Conservation (phyloP, 2,329 filamentous ascomycete species). For the Hirsutella rhossiliensis region DNA sequence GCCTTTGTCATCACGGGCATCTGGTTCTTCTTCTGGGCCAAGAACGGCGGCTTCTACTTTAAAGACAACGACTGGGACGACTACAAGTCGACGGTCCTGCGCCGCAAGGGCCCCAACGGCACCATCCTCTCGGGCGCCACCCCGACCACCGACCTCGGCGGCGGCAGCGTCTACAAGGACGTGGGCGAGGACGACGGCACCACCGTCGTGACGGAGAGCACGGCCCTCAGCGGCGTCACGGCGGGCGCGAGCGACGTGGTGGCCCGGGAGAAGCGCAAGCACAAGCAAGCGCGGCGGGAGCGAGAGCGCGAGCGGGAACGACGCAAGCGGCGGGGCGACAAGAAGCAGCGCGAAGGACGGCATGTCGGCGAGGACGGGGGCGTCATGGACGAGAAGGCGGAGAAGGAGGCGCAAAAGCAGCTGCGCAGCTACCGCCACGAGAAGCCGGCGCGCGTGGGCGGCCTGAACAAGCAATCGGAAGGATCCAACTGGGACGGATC, state of each 20-base stretch:
- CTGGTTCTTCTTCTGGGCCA: conserved; percentile 99
- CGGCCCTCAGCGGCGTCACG: conserved; percentile 41
- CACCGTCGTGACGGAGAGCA: conserved; percentile 32
- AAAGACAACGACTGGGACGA: conserved; percentile 87
- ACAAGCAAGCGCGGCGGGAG: conserved; percentile 37
- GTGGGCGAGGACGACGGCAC: conserved; percentile 39
- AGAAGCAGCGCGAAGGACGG: conserved; percentile 13
- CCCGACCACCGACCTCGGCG: conserved; percentile 71
- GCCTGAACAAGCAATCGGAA: conserved; percentile 73
- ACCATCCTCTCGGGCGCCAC: conserved; percentile 76
- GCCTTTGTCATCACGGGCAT: conserved; percentile 63
- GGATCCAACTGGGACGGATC: conserved; percentile 68
- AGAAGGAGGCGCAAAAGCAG: conserved; percentile 52
- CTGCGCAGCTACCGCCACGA: conserved; percentile 79
- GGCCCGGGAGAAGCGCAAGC: conserved; percentile 43
- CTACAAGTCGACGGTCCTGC: conserved; percentile 89
- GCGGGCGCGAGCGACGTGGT: conserved; percentile 43
- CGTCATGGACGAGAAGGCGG: conserved; percentile 50
- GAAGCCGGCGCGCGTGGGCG: conserved; percentile 75
- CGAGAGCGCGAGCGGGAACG: conserved; percentile 19
- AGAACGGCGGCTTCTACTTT: conserved; percentile 89
- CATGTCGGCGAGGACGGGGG: conserved; percentile 43
- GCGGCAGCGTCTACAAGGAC: conserved; percentile 73
- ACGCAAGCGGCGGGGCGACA: conserved; percentile 13
- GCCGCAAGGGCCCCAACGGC: conserved; percentile 81